Evolutionary conservation across 257 asterid genomes (phyloP).

Genomic region (Petunia axillaris): DNA sequence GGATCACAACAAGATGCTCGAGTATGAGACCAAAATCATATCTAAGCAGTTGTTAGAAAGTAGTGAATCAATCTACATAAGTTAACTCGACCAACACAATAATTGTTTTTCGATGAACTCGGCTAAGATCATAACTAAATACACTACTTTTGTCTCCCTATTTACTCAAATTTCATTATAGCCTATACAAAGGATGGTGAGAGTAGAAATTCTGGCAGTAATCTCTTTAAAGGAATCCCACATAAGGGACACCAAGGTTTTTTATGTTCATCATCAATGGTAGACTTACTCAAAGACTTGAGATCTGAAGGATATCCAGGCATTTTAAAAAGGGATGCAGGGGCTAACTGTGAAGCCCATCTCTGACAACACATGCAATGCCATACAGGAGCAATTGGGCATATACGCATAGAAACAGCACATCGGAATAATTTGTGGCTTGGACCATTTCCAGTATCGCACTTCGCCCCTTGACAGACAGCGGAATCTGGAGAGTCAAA

Average conservation of each 20-base stretch:
- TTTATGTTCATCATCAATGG: constrained; percentile 33
- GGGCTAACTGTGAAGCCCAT: constrained; percentile 55
- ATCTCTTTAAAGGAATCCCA: constrained; percentile 78
- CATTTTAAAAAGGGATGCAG: constrained; percentile 54
- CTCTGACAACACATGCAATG: constrained; percentile 73
- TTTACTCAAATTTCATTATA: background rate
- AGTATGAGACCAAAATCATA: background rate
- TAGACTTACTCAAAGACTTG: constrained; percentile 36
- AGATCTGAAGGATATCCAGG: constrained; percentile 54
- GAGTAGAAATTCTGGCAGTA: constrained; percentile 66
- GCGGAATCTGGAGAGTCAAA: constrained; percentile 74
- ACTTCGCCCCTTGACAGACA: constrained; percentile 54
- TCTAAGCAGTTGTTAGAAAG: background rate
- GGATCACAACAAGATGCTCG: background rate
- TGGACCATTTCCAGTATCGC: constrained; percentile 35
- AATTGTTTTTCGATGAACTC: background rate
- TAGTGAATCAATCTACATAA: constrained; percentile 3
- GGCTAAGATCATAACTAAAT: background rate
- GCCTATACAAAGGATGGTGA: constrained; percentile 64
- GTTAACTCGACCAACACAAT: background rate
- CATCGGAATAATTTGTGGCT: constrained; percentile 70
- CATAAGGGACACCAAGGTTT: constrained; percentile 83
- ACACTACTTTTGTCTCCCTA: background rate
- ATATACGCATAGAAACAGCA: constrained; percentile 65
- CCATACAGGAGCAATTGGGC: constrained; percentile 73